Conservation (phyloP, 2,329 filamentous ascomycete genomes). For the Aspergillus puulaauensis region DNA sequence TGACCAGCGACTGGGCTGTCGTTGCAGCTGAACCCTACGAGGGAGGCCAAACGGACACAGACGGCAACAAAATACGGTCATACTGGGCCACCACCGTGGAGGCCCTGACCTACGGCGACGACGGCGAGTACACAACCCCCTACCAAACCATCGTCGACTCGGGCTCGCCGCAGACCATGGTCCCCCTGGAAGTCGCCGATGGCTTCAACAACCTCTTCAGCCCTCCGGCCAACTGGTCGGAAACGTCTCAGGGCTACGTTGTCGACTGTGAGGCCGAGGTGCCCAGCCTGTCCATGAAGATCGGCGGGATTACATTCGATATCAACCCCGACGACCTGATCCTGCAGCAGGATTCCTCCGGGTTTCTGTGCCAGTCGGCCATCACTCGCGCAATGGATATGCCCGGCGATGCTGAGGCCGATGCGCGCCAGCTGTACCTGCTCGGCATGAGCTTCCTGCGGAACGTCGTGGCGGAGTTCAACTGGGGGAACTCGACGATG, state of each 20-base stretch:
- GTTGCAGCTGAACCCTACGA: conserved; percentile 19
- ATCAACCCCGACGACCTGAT: conserved; percentile 31
- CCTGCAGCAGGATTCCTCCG: conserved; percentile 13
- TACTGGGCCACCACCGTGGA: conserved; percentile 12
- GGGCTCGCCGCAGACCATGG: conserved; percentile 35
- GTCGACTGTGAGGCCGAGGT: conserved; percentile 45
- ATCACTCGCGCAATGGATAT: conserved; percentile 11
- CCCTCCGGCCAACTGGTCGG: conserved; percentile 38
- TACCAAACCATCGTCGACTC: conserved; percentile 22
- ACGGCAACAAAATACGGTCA: conserved; percentile 13
- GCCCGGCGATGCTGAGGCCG: conserved; percentile 4
- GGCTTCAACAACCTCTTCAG: conserved; percentile 42
- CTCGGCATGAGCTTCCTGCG: conserved; percentile 48
- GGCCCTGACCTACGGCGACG: conserved; percentile 1
- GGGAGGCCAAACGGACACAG: conserved; percentile 12
- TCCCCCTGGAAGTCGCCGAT: conserved; percentile 32
- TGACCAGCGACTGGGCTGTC: conserved; percentile 10
- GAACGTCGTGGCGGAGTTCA: conserved; percentile 51
- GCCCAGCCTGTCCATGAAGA: conserved; percentile 43
- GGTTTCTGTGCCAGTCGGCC: conserved; percentile 14
- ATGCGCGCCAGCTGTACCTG: conserved; percentile 18
- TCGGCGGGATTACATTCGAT: conserved; percentile 35
- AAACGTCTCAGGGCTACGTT: conserved; percentile 33
- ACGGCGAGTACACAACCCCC: background rate
- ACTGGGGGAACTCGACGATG: conserved; percentile 49